phyloP scores from a whole-genome alignment of 169 alveolate genomes.

The Eimeria brunetti region DNA sequence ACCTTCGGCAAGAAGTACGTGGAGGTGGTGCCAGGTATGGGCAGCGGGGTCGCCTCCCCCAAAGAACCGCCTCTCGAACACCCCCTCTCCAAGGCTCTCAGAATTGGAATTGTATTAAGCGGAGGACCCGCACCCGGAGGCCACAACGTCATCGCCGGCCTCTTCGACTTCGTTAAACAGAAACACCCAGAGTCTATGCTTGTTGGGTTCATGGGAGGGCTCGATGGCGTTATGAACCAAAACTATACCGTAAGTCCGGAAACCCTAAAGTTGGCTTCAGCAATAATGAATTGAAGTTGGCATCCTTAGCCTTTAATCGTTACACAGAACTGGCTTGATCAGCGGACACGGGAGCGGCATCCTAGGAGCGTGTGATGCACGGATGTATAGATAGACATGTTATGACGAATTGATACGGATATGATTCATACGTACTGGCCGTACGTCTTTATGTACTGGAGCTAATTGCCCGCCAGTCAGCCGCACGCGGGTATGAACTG shows the following conservation, averaged over 20 bases:
- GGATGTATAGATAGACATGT: no score
- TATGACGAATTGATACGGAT: background rate
- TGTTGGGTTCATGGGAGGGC: constrained; percentile 84
- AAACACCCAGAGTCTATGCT: constrained; percentile 73
- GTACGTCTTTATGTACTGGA: background rate
- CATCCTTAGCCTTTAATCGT: background rate
- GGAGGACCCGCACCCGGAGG: constrained; percentile 99
- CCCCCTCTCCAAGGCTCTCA: constrained; percentile 58
- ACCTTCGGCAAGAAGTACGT: constrained; percentile 71
- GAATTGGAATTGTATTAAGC: constrained; percentile 96
- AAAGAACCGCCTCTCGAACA: constrained; percentile 55
- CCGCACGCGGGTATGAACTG: background rate
- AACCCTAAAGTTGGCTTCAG: background rate
- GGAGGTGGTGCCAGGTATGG: constrained; percentile 64
- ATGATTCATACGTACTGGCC: background rate
- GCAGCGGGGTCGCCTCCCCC: constrained; percentile 64
- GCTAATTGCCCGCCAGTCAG: background rate
- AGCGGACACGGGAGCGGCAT: background rate
- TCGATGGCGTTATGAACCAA: constrained; percentile 77
- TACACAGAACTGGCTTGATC: background rate
- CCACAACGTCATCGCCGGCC: constrained; percentile 99
- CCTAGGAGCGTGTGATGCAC: background rate
- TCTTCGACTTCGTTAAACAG: constrained; percentile 83
- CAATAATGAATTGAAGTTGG: background rate
- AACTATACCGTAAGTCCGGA: constrained; percentile 61